Base-by-base conservation (phyloP, 257 asterid genomes). In the Scutellaria barbata region DNA sequence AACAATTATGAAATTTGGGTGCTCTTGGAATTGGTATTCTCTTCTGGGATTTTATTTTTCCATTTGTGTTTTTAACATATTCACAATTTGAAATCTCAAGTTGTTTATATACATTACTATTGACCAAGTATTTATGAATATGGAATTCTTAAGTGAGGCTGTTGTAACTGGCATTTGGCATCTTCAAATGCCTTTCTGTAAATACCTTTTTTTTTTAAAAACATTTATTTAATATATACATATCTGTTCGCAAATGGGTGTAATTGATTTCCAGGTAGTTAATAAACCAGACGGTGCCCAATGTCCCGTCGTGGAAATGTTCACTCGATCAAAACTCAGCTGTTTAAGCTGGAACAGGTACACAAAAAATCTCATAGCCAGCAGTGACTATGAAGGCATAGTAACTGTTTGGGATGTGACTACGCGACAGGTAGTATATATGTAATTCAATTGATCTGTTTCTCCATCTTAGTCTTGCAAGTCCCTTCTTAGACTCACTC, bases 271-370 rank as follows among this genome's bases (percentile, higher is more conserved):
- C 18, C 86, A 92, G 96, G 94, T 92, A 65, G 86, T 92, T 61
- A 89, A 92, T 71, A 92, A 88, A 74, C 86, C 92, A 22, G 85
- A 85, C 18, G 85, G 85, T 37, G 85, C 63, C 48, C 96, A 89
- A 66, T 92, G 88, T 70, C 92, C 96, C 42, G 76, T 88, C 48
- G 98, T 87, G 7, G 98, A 92, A 75, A 92, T 92, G 92, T 40
- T 92, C 16, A 88, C 96, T 8, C 66, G 96, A 60, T 85, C 96
- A 68, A 92, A 92, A 71, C 88, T 92, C 52, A 92, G 96, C 74
- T 92, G 96, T 77, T 84, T 89, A 83, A 92, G 98, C 77, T 92
- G 98, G 96, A 92, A 92, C 74, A 89, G 85, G 81, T 89, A 81
- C 69, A 63, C 84, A 39, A 92, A 88, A 76, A 86, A 79, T 78